Evolutionary conservation across 2,329 filamentous ascomycete genomes (phyloP).

Genomic region (Arachnomyces sp.): DNA sequence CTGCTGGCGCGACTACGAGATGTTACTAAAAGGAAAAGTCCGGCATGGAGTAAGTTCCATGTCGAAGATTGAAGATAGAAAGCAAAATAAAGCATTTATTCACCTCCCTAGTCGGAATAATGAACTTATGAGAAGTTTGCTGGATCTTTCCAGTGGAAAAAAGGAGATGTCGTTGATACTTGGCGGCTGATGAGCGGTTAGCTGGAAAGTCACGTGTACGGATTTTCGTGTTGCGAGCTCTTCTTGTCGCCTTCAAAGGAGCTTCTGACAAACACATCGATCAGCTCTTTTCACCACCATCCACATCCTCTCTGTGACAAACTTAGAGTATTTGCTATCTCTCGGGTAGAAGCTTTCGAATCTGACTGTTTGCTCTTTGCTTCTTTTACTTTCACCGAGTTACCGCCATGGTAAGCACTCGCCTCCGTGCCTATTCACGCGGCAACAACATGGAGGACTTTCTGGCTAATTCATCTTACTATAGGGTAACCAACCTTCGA

Average conservation of each 20-base stretch:
- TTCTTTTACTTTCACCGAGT: constrained; percentile 14
- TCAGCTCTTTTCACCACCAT: constrained; percentile 2
- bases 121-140: no score
- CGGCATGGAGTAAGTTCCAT: no score
- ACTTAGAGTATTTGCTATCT: constrained; percentile 10
- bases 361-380: constrained; percentile 6
- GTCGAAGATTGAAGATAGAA: no score
- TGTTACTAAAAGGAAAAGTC: no score
- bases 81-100: no score
- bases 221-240: no score
- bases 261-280: constrained; percentile 9
- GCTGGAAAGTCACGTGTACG: no score
- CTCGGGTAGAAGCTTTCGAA: not conserved
- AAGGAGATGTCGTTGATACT: no score
- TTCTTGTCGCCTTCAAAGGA: constrained; percentile 8
- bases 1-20: no score
- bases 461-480: constrained; percentile 16
- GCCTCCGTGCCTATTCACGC: constrained; percentile 3
- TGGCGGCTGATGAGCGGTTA: no score
- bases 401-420: constrained; percentile 27
- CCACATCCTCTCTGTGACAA: constrained; percentile 1
- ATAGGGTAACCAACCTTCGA: constrained; percentile 59
- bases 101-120: no score
- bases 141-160: no score
- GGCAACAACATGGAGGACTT: constrained; percentile 2